Evolutionary conservation across 345 rosid species (phyloP), one percentile per base, ranked within the genome.

Genomic region (Linum lewisii): DNA sequence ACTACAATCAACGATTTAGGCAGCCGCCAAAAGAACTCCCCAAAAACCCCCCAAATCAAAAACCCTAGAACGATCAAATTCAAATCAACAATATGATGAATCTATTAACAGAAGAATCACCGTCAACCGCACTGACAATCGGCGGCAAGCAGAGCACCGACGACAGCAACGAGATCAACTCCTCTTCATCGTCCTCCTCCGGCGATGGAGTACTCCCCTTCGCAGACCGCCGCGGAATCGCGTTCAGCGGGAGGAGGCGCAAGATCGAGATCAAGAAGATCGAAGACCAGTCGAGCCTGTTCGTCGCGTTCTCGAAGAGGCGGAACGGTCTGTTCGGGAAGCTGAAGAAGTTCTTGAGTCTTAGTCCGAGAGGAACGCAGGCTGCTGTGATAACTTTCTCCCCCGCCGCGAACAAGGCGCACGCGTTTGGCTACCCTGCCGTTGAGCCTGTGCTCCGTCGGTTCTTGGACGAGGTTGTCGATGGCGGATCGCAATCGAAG

Each of bases 11-110:
- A 7, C 16, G 2, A 0, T 42, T 42, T 16, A 11, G 47, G 15
- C 16, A 1, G 47, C 18, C 4, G 14, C 47, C 47, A 10, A 42
- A 42, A 42, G 11, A 10, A 15, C 0, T 42, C 47, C 47, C 47
- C n/a, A n/a, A n/a, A 42, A 42, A 42, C 11, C 47, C 1, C 47
- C 18, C 1, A 1, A 11, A 2, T 4, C 14, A 7, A 42, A 42
- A 42, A 42, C 47, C 47, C 47, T 42, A 42, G 47, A 42, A 42
- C n/a, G n/a, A n/a, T n/a, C n/a, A n/a, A n/a, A n/a, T n/a, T n/a
- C n/a, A n/a, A n/a, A n/a, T n/a, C n/a, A n/a, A n/a, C n/a, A n/a
- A 11, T 11, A 11, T 11, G 18, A 42, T 14, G 15, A 3, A 3
- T 16, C 18, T 29, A 29, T 3, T 29, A 5, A n/a, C n/a, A n/a